A percentile compares a stretch with the other conserved stretches of the same genome.
These are phyloP conservation scores for Geum urbanum DNA, from an alignment of 306 rosid species.

Conservation along the genomic window DNA sequence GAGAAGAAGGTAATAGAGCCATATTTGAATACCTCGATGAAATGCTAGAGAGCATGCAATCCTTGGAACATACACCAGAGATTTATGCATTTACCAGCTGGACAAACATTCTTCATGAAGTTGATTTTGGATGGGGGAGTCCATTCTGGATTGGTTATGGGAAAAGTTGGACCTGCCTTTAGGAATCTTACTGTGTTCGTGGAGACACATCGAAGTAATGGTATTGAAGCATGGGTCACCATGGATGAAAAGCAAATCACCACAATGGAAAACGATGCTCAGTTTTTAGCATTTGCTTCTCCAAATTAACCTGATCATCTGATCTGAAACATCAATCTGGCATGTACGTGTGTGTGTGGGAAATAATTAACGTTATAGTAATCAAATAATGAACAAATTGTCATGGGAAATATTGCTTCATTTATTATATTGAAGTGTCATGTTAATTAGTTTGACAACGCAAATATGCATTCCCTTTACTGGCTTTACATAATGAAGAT, in stretches of 20 bases:
- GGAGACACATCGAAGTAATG: constrained; percentile 26
- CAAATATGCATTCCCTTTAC: too few relatives aligned
- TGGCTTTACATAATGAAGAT: too few relatives aligned
- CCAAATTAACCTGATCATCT: too few relatives aligned
- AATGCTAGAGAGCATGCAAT: constrained; percentile 12
- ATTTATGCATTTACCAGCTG: constrained; percentile 42
- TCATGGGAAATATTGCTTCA: too few relatives aligned
- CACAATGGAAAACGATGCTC: constrained; percentile 32
- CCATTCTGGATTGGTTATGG: constrained; percentile 55
- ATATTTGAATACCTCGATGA: constrained; percentile 30
- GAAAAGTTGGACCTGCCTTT: constrained; percentile 34
- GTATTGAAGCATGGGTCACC: constrained; percentile 51
- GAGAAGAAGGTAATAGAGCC: constrained; percentile 24
- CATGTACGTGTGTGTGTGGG: not conserved
- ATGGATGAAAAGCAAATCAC: constrained; percentile 31
- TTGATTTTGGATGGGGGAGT: constrained; percentile 55
- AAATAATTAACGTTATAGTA: too few relatives aligned
- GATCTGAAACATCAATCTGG: not conserved
- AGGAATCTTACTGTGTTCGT: constrained; percentile 32
- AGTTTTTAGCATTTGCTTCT: constrained; percentile 36
- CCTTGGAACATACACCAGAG: constrained; percentile 17
- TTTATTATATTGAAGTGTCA: too few relatives aligned
- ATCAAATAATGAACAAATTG: too few relatives aligned
- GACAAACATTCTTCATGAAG: constrained; percentile 28
- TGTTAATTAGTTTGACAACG: too few relatives aligned